These are phyloP conservation scores for Cyberlindnera mrakii DNA, from an alignment of 805 yeast species.

Conservation along the genomic window DNA sequence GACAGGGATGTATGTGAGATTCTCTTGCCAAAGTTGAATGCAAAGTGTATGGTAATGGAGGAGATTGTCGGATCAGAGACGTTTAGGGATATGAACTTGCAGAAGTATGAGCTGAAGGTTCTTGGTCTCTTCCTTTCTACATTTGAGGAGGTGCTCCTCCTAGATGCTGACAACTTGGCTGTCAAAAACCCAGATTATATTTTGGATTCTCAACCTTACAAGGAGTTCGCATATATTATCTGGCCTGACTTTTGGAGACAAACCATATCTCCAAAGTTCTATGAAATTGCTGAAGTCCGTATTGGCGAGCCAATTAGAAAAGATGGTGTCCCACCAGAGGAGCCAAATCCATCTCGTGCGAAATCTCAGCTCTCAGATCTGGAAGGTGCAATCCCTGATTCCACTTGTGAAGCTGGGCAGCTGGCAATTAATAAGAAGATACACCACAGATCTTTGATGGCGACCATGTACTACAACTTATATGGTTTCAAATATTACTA, in stretches of 20 bases:
- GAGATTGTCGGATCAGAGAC: conserved; percentile 28
- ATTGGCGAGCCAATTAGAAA: conserved; percentile 32
- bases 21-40: conserved; percentile 34
- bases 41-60: conserved; percentile 36
- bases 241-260: conserved; percentile 74
- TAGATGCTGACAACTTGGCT: conserved; percentile 44
- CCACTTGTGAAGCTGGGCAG: conserved; percentile 70
- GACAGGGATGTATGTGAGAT: conserved; percentile 38
- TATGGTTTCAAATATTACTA: conserved; percentile 65
- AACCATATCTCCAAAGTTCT: conserved; percentile 56
- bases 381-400: conserved; percentile 61
- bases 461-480: conserved; percentile 61
- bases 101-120: conserved; percentile 24
- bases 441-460: conserved; percentile 52
- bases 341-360: conserved; percentile 37
- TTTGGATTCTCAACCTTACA: conserved; percentile 39
- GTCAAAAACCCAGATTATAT: conserved; percentile 41
- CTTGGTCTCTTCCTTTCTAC: conserved; percentile 41
- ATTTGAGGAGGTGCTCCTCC: conserved; percentile 37
- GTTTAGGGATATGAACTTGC: conserved; percentile 15
- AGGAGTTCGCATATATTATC: conserved; percentile 39
- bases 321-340: conserved; percentile 28
- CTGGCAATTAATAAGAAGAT: conserved; percentile 53
- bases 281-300: conserved; percentile 45
- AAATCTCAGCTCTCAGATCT: conserved; percentile 47